Percentiles rank a stretch among this genome's conserved stretches.
Conservation (phyloP, 106 monocot species). For the Allium sativum region DNA sequence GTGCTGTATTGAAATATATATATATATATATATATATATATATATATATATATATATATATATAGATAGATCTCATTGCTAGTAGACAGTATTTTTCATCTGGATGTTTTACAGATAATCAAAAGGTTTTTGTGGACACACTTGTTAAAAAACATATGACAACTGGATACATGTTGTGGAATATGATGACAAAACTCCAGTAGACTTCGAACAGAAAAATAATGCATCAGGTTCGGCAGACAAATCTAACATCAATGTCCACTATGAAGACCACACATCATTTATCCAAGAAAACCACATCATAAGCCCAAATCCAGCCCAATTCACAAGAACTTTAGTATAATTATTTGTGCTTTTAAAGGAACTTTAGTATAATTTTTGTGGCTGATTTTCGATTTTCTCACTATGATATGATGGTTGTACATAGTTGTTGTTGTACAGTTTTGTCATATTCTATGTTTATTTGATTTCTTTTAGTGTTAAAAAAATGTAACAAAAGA, state of each 20-base stretch:
- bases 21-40: too few species aligned
- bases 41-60: too few species aligned
- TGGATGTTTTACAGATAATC: constrained; percentile 24
- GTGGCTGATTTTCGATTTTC: neutral
- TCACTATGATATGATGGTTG: neutral
- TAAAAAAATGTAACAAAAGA: too few species aligned
- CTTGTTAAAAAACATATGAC: constrained; percentile 51
- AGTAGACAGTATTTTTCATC: constrained; percentile 36
- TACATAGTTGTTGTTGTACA: neutral
- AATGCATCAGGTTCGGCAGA: constrained; percentile 46
- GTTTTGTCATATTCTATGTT: neutral
- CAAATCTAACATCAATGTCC: constrained; percentile 3
- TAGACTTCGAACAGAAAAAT: constrained; percentile 26
- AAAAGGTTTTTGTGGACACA: constrained; percentile 51
- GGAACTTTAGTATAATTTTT: neutral
- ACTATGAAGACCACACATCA: constrained; percentile 17
- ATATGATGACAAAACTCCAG: constrained; percentile 45
- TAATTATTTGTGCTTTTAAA: constrained; percentile 2
- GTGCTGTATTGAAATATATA: constrained; percentile 57
- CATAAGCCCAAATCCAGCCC: constrained; percentile 7
- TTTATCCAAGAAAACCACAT: constrained; percentile 19
- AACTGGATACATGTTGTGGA: constrained; percentile 53
- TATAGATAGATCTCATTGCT: constrained; percentile 44
- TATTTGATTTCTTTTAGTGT: too few species aligned
- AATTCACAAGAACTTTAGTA: constrained; percentile 24